Conservation (phyloP, 108 stramenopile genomes). For the Fistulifera solaris region DNA sequence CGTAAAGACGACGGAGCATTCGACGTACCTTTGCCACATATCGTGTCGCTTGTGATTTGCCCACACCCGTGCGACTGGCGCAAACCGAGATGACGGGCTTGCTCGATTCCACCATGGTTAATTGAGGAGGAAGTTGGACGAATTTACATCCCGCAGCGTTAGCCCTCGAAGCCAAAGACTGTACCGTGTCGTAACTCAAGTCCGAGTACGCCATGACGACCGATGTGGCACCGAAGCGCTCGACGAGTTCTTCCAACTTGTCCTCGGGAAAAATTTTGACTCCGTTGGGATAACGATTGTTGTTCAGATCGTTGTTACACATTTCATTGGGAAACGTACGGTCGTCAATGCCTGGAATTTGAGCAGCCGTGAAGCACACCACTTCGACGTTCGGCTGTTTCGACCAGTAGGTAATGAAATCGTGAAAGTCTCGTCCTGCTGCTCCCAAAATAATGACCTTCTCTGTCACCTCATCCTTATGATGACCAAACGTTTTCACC, state of each 20-base stretch:
- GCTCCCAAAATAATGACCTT: slow-evolving; percentile 31
- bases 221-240: slow-evolving; percentile 26
- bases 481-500: too few species aligned
- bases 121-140: slow-evolving; percentile 30
- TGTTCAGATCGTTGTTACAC: slow-evolving; percentile 37
- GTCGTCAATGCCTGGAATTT: slow-evolving; percentile 34
- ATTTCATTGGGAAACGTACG: slow-evolving; percentile 29
- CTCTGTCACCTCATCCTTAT: slow-evolving; percentile 5
- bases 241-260: slow-evolving; percentile 29
- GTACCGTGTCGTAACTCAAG: neutral
- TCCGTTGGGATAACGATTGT: slow-evolving; percentile 32
- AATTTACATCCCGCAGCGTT: slow-evolving; percentile 41
- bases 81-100: slow-evolving; percentile 37
- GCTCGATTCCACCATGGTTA: slow-evolving; percentile 26
- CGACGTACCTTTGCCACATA: slow-evolving; percentile 3
- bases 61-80: slow-evolving; percentile 26
- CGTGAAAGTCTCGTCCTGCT: slow-evolving; percentile 34
- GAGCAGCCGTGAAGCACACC: slow-evolving; percentile 22
- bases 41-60: slow-evolving; percentile 4
- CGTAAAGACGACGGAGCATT: too few species aligned
- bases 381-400: slow-evolving; percentile 23
- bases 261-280: slow-evolving; percentile 31
- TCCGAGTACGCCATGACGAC: slow-evolving; percentile 13
- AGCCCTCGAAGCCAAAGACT: slow-evolving; percentile 30
- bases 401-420: slow-evolving; percentile 28